phyloP scores from a whole-genome alignment of 75 land plant genomes.

The Larix kaempferi region DNA sequence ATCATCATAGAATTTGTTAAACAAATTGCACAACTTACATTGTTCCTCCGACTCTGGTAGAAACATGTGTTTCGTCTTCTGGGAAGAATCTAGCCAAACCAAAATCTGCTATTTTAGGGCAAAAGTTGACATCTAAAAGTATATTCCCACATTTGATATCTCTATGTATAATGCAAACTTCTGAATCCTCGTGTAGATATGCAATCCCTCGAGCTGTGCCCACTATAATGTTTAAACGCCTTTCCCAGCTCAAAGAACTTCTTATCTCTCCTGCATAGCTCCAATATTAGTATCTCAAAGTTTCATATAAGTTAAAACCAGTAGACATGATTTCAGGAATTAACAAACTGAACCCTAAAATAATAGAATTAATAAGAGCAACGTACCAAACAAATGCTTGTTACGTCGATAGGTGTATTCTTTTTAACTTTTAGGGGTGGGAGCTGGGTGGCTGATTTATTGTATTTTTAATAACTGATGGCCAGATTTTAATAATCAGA shows the following conservation, averaged over 20 bases:
- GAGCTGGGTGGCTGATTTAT: too few species aligned
- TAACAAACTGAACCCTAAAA: background rate
- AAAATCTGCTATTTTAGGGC: conserved; percentile 47
- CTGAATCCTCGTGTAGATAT: conserved; percentile 41
- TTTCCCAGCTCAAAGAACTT: background rate
- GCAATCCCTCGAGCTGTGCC: conserved; percentile 2
- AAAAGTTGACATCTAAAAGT: conserved; percentile 30
- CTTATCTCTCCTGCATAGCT: background rate
- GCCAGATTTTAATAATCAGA: too few species aligned
- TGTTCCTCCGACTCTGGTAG: conserved; percentile 42
- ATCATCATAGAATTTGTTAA: background rate
- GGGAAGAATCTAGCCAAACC: conserved; percentile 37
- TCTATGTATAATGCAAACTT: conserved; percentile 43
- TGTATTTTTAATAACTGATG: too few species aligned
- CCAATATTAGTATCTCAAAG: background rate
- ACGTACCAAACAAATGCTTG: conserved; percentile 7
- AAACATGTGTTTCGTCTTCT: conserved; percentile 24
- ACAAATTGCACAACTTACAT: background rate
- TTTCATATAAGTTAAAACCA: too few species aligned
- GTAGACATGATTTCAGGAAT: too few species aligned
- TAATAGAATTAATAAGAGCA: background rate
- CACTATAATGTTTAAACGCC: background rate
- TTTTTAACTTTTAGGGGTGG: too few species aligned
- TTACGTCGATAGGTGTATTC: too few species aligned
- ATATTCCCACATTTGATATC: conserved; percentile 65